These are phyloP conservation scores for Fomitopsis pinicola DNA, from an alignment of 1,284 basidiomycete species.

Conservation along the genomic window DNA sequence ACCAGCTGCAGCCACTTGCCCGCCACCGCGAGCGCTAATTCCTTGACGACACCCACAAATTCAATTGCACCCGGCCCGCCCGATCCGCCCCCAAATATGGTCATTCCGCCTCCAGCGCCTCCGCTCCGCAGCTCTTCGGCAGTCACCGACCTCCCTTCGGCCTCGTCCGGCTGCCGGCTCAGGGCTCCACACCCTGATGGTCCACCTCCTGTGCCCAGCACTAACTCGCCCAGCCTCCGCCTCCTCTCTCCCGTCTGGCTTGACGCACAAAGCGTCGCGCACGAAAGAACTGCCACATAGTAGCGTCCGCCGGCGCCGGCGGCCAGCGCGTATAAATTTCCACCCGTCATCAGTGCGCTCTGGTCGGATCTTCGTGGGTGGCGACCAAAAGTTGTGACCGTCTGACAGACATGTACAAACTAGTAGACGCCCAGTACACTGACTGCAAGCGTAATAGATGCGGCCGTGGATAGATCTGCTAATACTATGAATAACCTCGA, in stretches of 20 bases:
- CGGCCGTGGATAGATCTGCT: background rate
- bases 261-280: background rate
- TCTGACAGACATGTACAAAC: background rate
- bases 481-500: background rate
- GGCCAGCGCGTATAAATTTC: background rate
- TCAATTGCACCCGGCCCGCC: slow-evolving; percentile 1
- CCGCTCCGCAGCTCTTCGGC: background rate
- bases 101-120: background rate
- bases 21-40: background rate
- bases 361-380: background rate
- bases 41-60: background rate
- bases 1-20: background rate
- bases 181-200: background rate
- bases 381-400: background rate
- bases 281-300: background rate
- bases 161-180: background rate
- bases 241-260: background rate
- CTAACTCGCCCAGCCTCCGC: background rate
- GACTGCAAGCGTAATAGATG: background rate
- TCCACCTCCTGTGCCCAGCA: too few relatives aligned
- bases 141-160: background rate
- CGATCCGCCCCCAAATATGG: background rate
- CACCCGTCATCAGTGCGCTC: background rate
- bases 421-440: background rate
- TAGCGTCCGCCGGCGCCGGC: background rate